Evolutionary conservation across 345 rosid genomes (phyloP), one percentile per base, ranked within the genome.

Genomic region (Hibiscus tridactylites): DNA sequence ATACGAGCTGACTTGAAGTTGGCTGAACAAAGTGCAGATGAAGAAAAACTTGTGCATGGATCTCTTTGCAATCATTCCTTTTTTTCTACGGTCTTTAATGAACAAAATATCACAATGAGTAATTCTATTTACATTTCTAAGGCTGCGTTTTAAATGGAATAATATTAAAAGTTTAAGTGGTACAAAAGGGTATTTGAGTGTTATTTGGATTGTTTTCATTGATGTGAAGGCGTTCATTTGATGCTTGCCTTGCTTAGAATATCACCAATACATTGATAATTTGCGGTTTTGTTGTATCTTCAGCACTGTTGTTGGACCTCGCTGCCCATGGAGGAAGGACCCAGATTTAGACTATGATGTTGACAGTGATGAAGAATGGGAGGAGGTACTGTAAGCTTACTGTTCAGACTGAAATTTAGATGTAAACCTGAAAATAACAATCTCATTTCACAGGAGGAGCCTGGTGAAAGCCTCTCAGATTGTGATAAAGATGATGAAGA

Each of bases 311-410:
- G 86, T 95, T 31, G 72, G 93, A 62, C 87, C 97, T 10, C 88
- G 91, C 26, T 77, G 80, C 75, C 99, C 99, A 61, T 82, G 88
- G 39, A 79, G 74, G 78, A 92, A 83, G 87, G 97, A 92, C 68
- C 96, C 89, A 3, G 97, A 89, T 66, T 78, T 95, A 78, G 99
- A 90, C 71, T 95, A 95, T 76, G 95, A 95, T 10, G 74, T 89
- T 76, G 99, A 95, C 35, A 95, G 97, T 67, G 97, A 95, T 64
- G 97, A 92, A 79, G 99, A 92, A 82, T 95, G 97, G 97, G 96
- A 92, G 84, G 97, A 95, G 99, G 97, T 92, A 78, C 26, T 10
- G 29, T 58, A 9, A 37, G 16, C 46, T 75, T 68, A 39, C 28
- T 50, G 15, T 57, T 65, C 17, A 35, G 49, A 63, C 63, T 47